phyloP scores from a whole-genome alignment of 1,284 basidiomycete species.

The Phaffia rhodozyma region DNA sequence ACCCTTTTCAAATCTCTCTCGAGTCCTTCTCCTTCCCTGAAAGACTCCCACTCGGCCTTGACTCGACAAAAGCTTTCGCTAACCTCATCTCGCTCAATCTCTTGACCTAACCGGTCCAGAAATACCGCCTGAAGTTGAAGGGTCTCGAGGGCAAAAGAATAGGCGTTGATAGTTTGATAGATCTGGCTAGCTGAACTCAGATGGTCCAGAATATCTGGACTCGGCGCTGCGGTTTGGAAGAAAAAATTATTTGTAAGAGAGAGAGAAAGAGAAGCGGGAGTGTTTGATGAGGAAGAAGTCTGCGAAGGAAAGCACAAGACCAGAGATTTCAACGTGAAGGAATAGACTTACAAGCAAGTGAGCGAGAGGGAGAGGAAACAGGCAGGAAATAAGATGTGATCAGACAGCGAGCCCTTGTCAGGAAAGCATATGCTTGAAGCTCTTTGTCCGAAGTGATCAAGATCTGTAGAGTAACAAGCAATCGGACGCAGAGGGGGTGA shows the following conservation, averaged over 20 bases:
- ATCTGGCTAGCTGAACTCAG: too few species aligned
- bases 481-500: neutral
- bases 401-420: conserved; percentile 11
- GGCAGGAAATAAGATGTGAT: neutral
- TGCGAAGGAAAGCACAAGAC: too few species aligned
- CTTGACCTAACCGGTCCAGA: neutral
- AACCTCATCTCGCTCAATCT: neutral
- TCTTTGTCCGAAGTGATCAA: conserved; percentile 6
- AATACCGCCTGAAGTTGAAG: conserved; percentile 6
- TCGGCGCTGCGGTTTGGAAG: too few species aligned
- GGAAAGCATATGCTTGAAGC: conserved; percentile 7
- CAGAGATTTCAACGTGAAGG: too few species aligned
- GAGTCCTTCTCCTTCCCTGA: neutral
- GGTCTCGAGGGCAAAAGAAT: neutral
- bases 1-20: neutral
- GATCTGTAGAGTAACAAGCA: neutral
- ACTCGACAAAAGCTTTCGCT: neutral
- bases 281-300: too few species aligned
- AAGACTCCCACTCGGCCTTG: conserved; percentile 1
- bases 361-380: neutral
- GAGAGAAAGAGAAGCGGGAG: too few species aligned
- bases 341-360: too few species aligned
- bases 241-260: too few species aligned
- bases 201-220: too few species aligned
- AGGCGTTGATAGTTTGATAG: too few species aligned